phyloP scores from a whole-genome alignment of 129 eudicot genomes.

The Artemisia argyi region DNA sequence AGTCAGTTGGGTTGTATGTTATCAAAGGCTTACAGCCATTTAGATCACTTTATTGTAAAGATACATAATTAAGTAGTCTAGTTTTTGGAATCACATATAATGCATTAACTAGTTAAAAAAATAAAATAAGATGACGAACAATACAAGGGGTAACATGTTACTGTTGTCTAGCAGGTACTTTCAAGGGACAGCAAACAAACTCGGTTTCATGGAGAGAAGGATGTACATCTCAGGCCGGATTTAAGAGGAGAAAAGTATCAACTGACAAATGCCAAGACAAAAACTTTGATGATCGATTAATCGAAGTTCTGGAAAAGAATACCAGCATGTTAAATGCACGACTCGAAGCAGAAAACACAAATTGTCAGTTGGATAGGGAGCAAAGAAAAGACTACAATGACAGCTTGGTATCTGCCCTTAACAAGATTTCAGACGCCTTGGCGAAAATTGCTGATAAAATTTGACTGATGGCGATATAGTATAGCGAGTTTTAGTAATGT shows the following conservation, averaged over 20 bases:
- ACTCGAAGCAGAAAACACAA: constrained; percentile 59
- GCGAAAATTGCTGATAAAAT: constrained; percentile 66
- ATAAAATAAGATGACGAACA: neutral
- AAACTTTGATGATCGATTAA: constrained; percentile 37
- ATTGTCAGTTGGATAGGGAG: constrained; percentile 52
- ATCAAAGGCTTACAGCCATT: neutral
- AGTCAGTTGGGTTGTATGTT: neutral
- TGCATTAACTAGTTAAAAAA: no score
- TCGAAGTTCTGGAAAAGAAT: constrained; percentile 59
- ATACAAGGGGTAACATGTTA: neutral
- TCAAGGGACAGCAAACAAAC: constrained; percentile 42
- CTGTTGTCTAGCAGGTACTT: constrained; percentile 29
- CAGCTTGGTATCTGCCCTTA: constrained; percentile 54
- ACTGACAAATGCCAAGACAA: constrained; percentile 30
- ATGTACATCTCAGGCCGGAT: constrained; percentile 42
- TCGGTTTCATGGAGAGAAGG: constrained; percentile 37
- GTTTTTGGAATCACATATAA: no score
- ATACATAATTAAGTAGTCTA: neutral
- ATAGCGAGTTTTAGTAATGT: neutral
- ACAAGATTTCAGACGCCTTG: constrained; percentile 61
- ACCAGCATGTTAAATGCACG: constrained; percentile 40
- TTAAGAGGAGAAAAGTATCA: constrained; percentile 56
- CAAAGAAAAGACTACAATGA: constrained; percentile 61
- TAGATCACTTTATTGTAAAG: no score
- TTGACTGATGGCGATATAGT: constrained; percentile 16